Evolutionary conservation across 2,329 filamentous ascomycete genomes (phyloP).

Genomic region (Escovopsis sp.): DNA sequence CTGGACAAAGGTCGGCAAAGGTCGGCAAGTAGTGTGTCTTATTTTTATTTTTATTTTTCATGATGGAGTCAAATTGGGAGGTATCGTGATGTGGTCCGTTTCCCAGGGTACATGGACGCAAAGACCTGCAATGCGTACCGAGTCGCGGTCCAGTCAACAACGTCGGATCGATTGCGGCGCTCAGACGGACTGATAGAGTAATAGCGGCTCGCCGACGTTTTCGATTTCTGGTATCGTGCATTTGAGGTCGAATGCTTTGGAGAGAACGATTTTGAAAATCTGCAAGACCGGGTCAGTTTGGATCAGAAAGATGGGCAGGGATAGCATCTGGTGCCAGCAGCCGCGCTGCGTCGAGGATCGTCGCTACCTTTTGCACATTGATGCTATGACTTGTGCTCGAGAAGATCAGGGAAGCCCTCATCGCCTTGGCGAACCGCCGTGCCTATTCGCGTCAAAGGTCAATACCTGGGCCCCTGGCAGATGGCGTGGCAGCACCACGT

Average conservation of each 20-base stretch:
- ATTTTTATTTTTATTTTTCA: too few species aligned
- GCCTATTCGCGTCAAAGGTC: constrained; percentile 42
- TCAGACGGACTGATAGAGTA: constrained; percentile 64
- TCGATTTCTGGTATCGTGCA: constrained; percentile 99
- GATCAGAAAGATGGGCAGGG: too few species aligned
- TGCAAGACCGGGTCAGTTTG: constrained; percentile 21
- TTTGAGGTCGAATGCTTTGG: constrained; percentile 96
- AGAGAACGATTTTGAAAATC: constrained; percentile 99
- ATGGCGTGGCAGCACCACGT: too few species aligned
- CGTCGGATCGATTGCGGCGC: neutral
- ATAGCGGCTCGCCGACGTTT: constrained; percentile 86
- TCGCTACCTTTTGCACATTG: constrained; percentile 87
- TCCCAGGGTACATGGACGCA: too few species aligned
- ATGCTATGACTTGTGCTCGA: constrained; percentile 98
- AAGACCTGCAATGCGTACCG: too few species aligned
- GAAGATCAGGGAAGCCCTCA: constrained; percentile 95
- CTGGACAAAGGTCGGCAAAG: too few species aligned
- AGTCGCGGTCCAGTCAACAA: too few species aligned
- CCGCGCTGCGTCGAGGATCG: neutral
- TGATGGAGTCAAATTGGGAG: too few species aligned
- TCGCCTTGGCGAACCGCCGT: constrained; percentile 90
- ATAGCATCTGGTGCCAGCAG: neutral
- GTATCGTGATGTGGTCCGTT: too few species aligned
- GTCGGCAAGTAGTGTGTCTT: too few species aligned
- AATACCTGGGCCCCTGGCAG: neutral